Evolutionary conservation across 352 stramenopile species (phyloP).

Genomic region (Phytopythium kandeliae): DNA sequence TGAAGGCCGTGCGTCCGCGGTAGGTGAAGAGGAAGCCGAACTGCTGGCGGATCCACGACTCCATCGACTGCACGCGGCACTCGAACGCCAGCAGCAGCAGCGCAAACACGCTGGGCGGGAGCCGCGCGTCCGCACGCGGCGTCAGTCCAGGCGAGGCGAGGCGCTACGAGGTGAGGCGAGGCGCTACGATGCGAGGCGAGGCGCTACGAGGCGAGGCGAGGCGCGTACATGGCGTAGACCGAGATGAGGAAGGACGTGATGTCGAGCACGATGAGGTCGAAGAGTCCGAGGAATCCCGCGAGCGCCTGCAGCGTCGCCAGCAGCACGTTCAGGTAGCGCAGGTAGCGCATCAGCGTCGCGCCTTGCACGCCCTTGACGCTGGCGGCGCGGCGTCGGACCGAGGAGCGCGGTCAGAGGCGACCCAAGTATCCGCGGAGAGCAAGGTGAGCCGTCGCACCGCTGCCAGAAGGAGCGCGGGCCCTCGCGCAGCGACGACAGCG

Average conservation of each 20-base stretch:
- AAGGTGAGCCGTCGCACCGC: conserved; percentile 26
- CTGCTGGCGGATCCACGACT: conserved; percentile 76
- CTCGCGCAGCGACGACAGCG: conserved; percentile 20
- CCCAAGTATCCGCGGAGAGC: too few species aligned
- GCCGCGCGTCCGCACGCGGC: too few species aligned
- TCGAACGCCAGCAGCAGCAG: conserved; percentile 80
- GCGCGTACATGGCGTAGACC: conserved; percentile 76
- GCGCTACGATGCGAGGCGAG: conserved; percentile 5
- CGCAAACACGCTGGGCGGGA: conserved; percentile 59
- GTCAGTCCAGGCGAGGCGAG: too few species aligned
- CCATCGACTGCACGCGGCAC: conserved; percentile 85
- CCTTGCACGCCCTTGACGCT: conserved; percentile 71
- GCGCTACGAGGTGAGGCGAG: conserved; percentile 3
- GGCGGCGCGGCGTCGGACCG: too few species aligned
- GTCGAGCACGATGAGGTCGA: conserved; percentile 80
- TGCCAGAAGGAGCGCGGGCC: conserved; percentile 31
- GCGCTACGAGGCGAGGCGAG: conserved; percentile 3
- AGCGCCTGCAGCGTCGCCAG: conserved; percentile 77
- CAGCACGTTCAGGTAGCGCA: conserved; percentile 81
- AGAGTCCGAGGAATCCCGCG: conserved; percentile 78
- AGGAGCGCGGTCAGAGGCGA: too few species aligned
- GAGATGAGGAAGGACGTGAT: conserved; percentile 87
- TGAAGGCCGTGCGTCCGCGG: conserved; percentile 73
- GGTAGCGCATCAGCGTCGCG: conserved; percentile 64
- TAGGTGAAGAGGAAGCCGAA: conserved; percentile 90